Conservation (phyloP, 176 grass and related monocot genomes). For the Thalia dealbata region DNA sequence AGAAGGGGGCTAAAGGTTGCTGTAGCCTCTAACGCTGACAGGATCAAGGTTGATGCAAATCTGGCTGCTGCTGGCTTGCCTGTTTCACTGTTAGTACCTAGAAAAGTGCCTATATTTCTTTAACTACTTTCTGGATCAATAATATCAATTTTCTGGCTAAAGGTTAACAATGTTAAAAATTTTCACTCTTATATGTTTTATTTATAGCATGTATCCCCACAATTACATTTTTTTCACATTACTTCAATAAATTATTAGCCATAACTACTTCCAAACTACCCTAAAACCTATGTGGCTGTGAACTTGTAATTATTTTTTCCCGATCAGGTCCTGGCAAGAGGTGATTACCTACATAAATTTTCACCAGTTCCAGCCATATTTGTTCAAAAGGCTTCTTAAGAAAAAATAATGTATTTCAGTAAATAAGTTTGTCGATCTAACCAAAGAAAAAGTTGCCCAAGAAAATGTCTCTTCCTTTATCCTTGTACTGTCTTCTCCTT, state of each 20-base stretch:
- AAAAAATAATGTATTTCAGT: no score
- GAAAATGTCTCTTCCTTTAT: no score
- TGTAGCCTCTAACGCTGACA: constrained; percentile 91
- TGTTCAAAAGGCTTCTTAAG: no score
- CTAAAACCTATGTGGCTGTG: neutral
- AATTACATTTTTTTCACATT: neutral
- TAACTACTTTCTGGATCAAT: constrained; percentile 13
- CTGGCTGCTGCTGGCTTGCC: constrained; percentile 75
- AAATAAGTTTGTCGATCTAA: no score
- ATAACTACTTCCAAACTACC: neutral
- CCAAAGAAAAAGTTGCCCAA: no score
- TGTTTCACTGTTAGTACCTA: constrained; percentile 62
- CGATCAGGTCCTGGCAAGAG: no score
- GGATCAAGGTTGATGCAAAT: constrained; percentile 92
- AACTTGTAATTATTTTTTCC: no score
- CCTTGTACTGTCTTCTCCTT: no score
- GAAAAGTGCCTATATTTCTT: constrained; percentile 26
- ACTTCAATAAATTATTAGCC: neutral
- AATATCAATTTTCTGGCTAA: neutral
- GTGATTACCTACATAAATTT: no score
- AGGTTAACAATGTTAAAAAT: no score
- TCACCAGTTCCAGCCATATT: no score
- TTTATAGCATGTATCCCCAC: neutral
- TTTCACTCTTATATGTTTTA: neutral
- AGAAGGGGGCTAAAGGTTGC: constrained; percentile 74